Conservation (phyloP, 441 rosid species). For the Pelargonium citronellum region DNA sequence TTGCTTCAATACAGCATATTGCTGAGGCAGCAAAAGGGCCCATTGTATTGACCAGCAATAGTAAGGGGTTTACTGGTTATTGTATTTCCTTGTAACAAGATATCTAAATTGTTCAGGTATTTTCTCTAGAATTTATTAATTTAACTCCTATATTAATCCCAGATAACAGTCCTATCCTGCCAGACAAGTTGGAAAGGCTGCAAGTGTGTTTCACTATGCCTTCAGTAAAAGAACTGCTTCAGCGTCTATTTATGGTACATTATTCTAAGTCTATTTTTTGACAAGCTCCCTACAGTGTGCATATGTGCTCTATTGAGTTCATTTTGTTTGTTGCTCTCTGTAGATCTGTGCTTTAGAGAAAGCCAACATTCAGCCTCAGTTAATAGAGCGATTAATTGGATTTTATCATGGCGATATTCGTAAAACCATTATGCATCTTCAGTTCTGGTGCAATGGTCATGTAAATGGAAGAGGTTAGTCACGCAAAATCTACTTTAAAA, state of each 20-base stretch:
- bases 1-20: constrained; percentile 76
- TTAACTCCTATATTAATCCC: constrained; percentile 26
- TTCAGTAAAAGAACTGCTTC: constrained; percentile 52
- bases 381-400: constrained; percentile 47
- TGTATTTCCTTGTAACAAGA: constrained; percentile 14
- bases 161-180: constrained; percentile 63
- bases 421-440: constrained; percentile 73
- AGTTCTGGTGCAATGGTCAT: constrained; percentile 85
- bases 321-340: constrained; percentile 14
- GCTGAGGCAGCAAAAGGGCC: constrained; percentile 87
- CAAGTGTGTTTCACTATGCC: constrained; percentile 58
- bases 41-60: constrained; percentile 70
- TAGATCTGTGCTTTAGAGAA: constrained; percentile 81
- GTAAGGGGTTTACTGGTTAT: constrained; percentile 41
- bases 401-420: constrained; percentile 67
- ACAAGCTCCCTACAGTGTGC: constrained; percentile 14
- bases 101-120: constrained; percentile 12
- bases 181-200: constrained; percentile 59
- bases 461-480: constrained; percentile 46
- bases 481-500: background rate
- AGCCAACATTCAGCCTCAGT: constrained; percentile 41
- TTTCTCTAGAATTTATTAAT: constrained; percentile 13
- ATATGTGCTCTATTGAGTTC: constrained; percentile 18
- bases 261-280: constrained; percentile 19
- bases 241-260: constrained; percentile 46